Evolutionary conservation across 768 basidiomycete genomes (phyloP).

Genomic region (Amanita pseudoporphyria): DNA sequence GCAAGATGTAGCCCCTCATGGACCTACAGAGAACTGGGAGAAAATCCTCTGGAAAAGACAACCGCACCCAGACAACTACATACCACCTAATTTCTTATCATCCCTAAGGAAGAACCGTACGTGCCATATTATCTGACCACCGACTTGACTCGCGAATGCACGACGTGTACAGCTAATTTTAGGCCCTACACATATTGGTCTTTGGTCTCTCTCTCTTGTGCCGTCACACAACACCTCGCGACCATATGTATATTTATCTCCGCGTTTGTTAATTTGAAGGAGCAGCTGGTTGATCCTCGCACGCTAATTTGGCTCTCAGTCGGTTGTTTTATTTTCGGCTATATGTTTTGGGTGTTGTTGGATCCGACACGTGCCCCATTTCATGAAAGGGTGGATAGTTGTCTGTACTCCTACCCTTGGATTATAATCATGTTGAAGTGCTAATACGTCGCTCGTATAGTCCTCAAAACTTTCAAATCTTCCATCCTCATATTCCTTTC

Average conservation of each 20-base stretch:
- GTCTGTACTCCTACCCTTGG: slow-evolving; percentile 11
- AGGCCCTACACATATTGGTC: slow-evolving; percentile 69
- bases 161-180: slow-evolving; percentile 54
- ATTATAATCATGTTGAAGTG: neutral
- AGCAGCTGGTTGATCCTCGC: slow-evolving; percentile 56
- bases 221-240: slow-evolving; percentile 80
- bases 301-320: slow-evolving; percentile 58
- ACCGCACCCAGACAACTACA: slow-evolving; percentile 77
- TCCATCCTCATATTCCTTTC: slow-evolving; percentile 82
- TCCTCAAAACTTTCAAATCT: slow-evolving; percentile 66
- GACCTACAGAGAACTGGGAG: slow-evolving; percentile 36
- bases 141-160: slow-evolving; percentile 8
- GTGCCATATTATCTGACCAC: slow-evolving; percentile 15
- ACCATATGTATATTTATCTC: slow-evolving; percentile 76
- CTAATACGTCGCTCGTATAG: slow-evolving; percentile 25
- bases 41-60: slow-evolving; percentile 75
- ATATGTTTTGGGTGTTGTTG: slow-evolving; percentile 51
- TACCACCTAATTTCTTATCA: slow-evolving; percentile 69
- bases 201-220: slow-evolving; percentile 56
- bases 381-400: slow-evolving; percentile 23
- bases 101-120: slow-evolving; percentile 73
- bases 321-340: slow-evolving; percentile 49
- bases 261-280: slow-evolving; percentile 65
- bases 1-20: neutral
- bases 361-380: slow-evolving; percentile 20